A percentile compares a stretch with the other conserved stretches of the same genome.
Conservation (phyloP, 176 grass and related monocot species). For the Rhipidocladum racemiflorum region DNA sequence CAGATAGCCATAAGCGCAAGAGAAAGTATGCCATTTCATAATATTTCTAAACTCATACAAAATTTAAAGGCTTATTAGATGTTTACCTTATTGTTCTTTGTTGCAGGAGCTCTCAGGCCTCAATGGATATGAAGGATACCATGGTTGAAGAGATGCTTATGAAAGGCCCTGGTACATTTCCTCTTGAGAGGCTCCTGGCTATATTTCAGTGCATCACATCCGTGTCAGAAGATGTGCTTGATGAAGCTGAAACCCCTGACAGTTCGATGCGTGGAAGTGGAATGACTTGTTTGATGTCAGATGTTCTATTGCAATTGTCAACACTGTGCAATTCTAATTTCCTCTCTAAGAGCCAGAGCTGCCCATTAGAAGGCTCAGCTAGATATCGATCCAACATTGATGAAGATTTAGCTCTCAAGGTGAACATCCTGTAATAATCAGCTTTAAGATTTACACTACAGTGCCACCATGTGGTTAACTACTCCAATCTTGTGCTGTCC, state of each 20-base stretch:
- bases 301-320: constrained; percentile 87
- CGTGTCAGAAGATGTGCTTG: constrained; percentile 48
- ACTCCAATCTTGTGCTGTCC: not conserved
- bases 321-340: constrained; percentile 97
- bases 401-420: constrained; percentile 98
- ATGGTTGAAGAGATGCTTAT: constrained; percentile 75
- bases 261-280: constrained; percentile 21
- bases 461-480: not conserved
- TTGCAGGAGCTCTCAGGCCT: constrained; percentile 66
- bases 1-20: constrained; percentile 53
- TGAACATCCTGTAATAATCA: constrained; percentile 25
- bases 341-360: constrained; percentile 75
- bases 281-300: constrained; percentile 63
- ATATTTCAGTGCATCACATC: constrained; percentile 98
- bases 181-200: constrained; percentile 89
- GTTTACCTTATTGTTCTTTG: constrained; percentile 18
- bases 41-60: not conserved
- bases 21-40: constrained; percentile 55
- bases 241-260: constrained; percentile 51
- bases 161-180: constrained; percentile 90
- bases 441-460: not conserved
- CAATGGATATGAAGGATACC: constrained; percentile 55
- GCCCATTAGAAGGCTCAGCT: constrained; percentile 76
- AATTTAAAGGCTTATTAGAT: not conserved
- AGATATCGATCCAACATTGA: constrained; percentile 83